Evolutionary conservation across 345 rosid genomes (phyloP).

Genomic region (Dipteronia dyeriana): DNA sequence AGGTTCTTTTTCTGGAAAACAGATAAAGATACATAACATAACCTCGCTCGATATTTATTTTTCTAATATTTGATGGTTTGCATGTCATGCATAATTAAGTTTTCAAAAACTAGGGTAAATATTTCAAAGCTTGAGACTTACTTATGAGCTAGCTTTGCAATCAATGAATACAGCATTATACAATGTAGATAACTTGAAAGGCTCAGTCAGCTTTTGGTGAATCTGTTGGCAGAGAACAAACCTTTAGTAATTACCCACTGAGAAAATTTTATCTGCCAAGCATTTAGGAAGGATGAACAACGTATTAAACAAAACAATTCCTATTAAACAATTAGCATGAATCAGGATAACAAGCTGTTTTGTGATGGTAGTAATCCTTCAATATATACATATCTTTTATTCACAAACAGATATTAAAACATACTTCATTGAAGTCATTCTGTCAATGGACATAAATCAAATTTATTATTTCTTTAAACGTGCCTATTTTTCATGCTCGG

Average conservation of each 20-base stretch:
- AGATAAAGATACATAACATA: background rate
- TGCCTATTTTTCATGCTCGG: background rate
- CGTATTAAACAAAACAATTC: constrained; percentile 2
- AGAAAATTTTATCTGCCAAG: background rate
- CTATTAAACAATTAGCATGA: background rate
- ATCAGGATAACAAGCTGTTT: background rate
- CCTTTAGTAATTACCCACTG: background rate
- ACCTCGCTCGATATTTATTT: background rate
- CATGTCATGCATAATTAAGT: background rate
- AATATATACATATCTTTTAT: background rate
- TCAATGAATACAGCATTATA: background rate
- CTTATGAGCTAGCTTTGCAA: background rate
- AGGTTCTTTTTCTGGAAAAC: background rate
- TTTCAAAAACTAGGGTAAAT: background rate
- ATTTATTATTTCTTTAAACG: background rate
- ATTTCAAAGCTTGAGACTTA: background rate
- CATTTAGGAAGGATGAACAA: background rate
- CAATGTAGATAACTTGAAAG: background rate
- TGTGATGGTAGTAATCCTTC: background rate
- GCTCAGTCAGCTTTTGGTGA: background rate
- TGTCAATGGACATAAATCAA: background rate
- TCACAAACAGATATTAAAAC: background rate
- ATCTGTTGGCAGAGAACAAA: background rate
- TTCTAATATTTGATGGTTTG: background rate
- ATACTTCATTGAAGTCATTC: background rate